These are phyloP conservation scores for Sugiyamaella floridensis DNA, from an alignment of 805 yeast species.

Conservation along the genomic window DNA sequence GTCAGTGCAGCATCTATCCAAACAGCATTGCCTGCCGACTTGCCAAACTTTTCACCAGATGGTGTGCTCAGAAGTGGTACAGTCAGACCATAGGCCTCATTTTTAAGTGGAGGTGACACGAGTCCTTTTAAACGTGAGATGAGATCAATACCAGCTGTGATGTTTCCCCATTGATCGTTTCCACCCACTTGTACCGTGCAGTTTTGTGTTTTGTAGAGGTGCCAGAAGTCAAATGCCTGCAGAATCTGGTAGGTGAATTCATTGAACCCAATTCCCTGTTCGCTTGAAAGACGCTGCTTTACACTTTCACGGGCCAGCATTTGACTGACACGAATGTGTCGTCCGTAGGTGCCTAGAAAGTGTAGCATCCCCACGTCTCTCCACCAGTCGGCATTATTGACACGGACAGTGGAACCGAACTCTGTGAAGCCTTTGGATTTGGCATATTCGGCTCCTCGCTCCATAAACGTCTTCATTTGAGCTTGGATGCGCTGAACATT, in stretches of 20 bases:
- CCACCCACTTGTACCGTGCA: constrained; percentile 86
- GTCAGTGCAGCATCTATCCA: constrained; percentile 75
- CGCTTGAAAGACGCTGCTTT: constrained; percentile 59
- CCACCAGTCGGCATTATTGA: constrained; percentile 86
- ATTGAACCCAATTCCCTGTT: constrained; percentile 80
- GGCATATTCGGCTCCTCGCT: constrained; percentile 58
- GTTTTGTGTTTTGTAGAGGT: constrained; percentile 50
- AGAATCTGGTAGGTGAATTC: constrained; percentile 89
- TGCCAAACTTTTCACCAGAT: constrained; percentile 89
- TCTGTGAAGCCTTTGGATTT: constrained; percentile 35
- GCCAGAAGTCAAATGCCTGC: constrained; percentile 92
- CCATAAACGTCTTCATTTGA: constrained; percentile 59
- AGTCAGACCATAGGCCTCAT: constrained; percentile 59
- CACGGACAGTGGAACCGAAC: constrained; percentile 36
- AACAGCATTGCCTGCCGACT: constrained; percentile 94
- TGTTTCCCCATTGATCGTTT: constrained; percentile 97
- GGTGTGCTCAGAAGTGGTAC: constrained; percentile 86
- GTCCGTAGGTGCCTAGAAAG: constrained; percentile 71
- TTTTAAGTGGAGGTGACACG: constrained; percentile 9
- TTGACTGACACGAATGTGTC: constrained; percentile 69
- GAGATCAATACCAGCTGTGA: constrained; percentile 89
- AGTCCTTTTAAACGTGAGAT: constrained; percentile 49
- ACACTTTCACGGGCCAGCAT: constrained; percentile 90
- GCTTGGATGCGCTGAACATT: constrained; percentile 54
- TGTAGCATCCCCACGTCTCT: constrained; percentile 63